Evolutionary conservation across 1,139 yeast genomes (phyloP), one percentile per base, ranked within the genome.

Genomic region (Geotrichum phurueaensis): DNA sequence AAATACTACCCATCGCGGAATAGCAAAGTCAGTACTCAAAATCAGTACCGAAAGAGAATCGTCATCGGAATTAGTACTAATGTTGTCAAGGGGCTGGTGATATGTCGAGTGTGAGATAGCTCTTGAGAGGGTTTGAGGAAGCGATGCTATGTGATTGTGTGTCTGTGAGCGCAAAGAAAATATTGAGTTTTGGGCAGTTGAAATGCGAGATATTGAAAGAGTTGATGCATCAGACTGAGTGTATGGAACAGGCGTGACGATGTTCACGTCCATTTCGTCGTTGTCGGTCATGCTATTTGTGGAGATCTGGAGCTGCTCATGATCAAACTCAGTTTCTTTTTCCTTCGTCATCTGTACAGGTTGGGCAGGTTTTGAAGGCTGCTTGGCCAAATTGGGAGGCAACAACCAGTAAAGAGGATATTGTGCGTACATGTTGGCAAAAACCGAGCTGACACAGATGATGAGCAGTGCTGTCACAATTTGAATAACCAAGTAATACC

Each of bases 391-490:
- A 15, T 61, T 58, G 51, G 65, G 71, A 1, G 84, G 78, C 6
- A 82, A 76, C 87, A 87, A 83, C 89, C 90, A 86, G 70, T 77
- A 84, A 6, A 72, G 70, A 0, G 91, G 91, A 67, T 85, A 86
- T 53, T 71, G 70, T 58, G 87, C 69, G 4, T 82, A 65, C 2
- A 86, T 68, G 68, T 86, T 86, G 57, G 86, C 84, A 1, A 84
- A 77, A 6, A 86, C 71, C 54, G 81, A 74, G 0, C 87, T 87
- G 1, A 83, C 82, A 0, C 75, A 71, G 18, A 84, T 70, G 62
- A 84, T 81, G 56, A 85, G 71, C 1, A 81, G 72, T 0, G 82
- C 76, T 6, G 83, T 78, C 0, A 85, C 75, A 4, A 86, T 63
- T 60, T 85, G 87, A 1, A 76, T 80, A 0, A 88, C 86, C 36